Evolutionary conservation across 1,284 basidiomycete genomes (phyloP).

Genomic region (Cryptococcus jaspeensis): DNA sequence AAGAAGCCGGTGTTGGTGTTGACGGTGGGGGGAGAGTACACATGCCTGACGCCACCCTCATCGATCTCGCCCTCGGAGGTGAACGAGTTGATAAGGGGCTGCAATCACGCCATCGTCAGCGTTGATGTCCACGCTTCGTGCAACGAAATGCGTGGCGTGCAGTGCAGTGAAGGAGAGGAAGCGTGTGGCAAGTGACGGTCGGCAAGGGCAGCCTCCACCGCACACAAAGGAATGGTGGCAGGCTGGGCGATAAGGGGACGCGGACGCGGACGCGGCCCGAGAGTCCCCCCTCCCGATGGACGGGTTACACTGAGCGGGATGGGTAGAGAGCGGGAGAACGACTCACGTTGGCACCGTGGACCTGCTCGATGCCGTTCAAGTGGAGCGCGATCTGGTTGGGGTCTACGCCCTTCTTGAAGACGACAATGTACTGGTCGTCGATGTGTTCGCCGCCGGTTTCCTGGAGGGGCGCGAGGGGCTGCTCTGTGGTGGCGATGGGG

Average conservation of each 20-base stretch:
- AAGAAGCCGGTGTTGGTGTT: slow-evolving; percentile 33
- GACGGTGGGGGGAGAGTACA: slow-evolving; percentile 37
- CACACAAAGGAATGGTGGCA: not conserved
- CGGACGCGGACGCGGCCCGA: not conserved
- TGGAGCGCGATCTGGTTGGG: slow-evolving; percentile 65
- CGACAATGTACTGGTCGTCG: slow-evolving; percentile 86
- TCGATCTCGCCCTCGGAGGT: slow-evolving; percentile 31
- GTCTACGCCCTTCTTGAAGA: slow-evolving; percentile 71
- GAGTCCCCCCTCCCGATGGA: slow-evolving; percentile 1
- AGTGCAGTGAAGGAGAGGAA: not conserved
- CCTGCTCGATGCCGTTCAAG: slow-evolving; percentile 51
- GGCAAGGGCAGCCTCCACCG: not conserved
- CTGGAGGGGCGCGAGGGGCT: slow-evolving; percentile 48
- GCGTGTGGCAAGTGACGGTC: not conserved
- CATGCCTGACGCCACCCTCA: slow-evolving; percentile 44
- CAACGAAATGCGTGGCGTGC: not conserved
- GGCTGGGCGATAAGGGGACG: not conserved
- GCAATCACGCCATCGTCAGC: not conserved
- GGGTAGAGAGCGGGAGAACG: slow-evolving; percentile 55
- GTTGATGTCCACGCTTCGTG: not conserved
- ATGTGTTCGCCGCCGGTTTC: slow-evolving; percentile 59
- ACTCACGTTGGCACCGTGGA: slow-evolving; percentile 45
- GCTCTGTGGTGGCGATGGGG: slow-evolving; percentile 26
- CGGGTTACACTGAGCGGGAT: slow-evolving; percentile 1
- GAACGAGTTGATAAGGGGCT: slow-evolving; percentile 38